Evolutionary conservation across 257 asterid genomes (phyloP).

Genomic region (Lithospermum erythrorhizon): DNA sequence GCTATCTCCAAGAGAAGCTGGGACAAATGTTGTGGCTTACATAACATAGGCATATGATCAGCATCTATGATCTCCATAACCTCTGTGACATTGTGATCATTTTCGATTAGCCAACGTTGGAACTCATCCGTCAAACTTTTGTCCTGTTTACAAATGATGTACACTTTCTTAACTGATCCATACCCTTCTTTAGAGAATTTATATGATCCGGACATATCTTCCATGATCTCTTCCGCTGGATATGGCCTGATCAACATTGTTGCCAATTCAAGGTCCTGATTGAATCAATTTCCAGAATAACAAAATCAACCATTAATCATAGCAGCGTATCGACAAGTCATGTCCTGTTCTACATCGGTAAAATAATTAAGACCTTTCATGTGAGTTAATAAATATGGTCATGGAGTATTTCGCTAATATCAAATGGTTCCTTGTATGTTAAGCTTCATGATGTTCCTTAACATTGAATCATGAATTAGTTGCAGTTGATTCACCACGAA

Average conservation of each 20-base stretch:
- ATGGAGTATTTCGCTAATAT: too few species aligned
- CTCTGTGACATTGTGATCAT: slow-evolving; percentile 17
- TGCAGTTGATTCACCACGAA: too few species aligned
- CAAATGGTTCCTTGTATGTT: too few species aligned
- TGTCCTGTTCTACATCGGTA: too few species aligned
- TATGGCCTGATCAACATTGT: slow-evolving; percentile 29
- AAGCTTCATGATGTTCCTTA: too few species aligned
- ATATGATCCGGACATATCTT: slow-evolving; percentile 24
- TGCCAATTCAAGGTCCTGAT: slow-evolving; percentile 43
- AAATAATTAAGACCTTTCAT: too few species aligned
- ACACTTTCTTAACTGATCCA: slow-evolving; percentile 41
- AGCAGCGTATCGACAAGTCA: too few species aligned
- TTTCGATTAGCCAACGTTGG: slow-evolving; percentile 39
- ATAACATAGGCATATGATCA: slow-evolving; percentile 49
- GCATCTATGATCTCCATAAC: slow-evolving; percentile 27
- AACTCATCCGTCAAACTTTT: slow-evolving; percentile 19
- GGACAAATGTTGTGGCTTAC: slow-evolving; percentile 24
- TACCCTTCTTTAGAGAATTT: slow-evolving; percentile 25
- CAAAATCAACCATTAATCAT: neutral
- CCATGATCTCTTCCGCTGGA: slow-evolving; percentile 17
- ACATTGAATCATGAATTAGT: too few species aligned
- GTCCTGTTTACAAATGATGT: slow-evolving; percentile 26
- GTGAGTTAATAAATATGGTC: too few species aligned
- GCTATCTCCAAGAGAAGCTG: slow-evolving; percentile 27
- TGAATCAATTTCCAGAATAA: neutral